A percentile compares a stretch with the other conserved stretches of the same genome.
Evolutionary conservation across 1,284 basidiomycete genomes (phyloP).

Genomic region (Trichosporon asahii): DNA sequence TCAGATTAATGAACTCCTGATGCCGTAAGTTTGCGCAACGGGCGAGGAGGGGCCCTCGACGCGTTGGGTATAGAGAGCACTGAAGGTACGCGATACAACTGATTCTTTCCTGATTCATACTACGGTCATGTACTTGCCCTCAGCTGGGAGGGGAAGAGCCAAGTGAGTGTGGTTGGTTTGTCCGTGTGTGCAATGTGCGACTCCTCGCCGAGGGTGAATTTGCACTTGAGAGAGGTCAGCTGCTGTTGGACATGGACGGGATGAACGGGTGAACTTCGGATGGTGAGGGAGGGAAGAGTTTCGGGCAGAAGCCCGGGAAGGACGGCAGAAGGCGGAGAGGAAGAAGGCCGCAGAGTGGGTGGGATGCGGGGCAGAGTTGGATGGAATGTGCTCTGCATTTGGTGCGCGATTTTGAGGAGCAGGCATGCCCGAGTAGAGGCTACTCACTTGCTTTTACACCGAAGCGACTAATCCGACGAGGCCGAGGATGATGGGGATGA

Average conservation of each 20-base stretch:
- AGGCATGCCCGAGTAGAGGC: not conserved
- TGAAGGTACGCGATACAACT: not conserved
- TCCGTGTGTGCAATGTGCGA: not conserved
- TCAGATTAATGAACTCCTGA: not conserved
- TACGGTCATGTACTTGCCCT: not conserved
- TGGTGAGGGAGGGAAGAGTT: not conserved
- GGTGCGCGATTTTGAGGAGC: no score
- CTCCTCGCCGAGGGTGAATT: not conserved
- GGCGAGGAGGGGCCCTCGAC: no score
- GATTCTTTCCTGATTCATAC: not conserved
- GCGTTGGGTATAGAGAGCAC: no score
- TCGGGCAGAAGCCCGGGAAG: not conserved
- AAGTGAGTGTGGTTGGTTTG: not conserved
- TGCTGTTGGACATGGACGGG: not conserved
- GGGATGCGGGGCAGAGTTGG: not conserved
- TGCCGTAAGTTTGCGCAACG: not conserved
- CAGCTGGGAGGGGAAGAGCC: no score
- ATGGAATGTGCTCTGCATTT: not conserved
- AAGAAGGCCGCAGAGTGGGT: not conserved
- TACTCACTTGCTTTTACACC: not conserved
- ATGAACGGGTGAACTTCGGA: not conserved
- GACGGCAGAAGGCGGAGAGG: not conserved
- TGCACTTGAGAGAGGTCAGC: not conserved
- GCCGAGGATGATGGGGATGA: constrained; percentile 6
- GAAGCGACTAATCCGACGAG: constrained; percentile 4